Evolutionary conservation across 192 early-diverging fungal genomes (phyloP).

Genomic region (Neocallimastix lanati): DNA sequence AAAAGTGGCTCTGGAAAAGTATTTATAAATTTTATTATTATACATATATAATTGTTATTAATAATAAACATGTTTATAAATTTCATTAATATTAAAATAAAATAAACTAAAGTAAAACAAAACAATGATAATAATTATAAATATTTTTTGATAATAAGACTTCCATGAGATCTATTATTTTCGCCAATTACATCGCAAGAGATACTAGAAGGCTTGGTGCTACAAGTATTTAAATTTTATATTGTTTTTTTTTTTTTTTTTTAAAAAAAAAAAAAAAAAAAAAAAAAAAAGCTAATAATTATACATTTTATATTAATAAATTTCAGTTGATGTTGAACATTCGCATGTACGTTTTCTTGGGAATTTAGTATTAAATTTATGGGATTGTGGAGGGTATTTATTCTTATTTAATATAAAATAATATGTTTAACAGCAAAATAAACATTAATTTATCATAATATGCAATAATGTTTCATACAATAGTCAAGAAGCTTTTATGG

Average conservation of each 20-base stretch:
- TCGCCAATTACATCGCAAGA: conserved; percentile 87
- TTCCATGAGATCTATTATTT: conserved; percentile 96
- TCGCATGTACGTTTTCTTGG: conserved; percentile 88
- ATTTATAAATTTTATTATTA: neutral
- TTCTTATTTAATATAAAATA: too few species aligned
- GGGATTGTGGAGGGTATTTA: conserved; percentile 79
- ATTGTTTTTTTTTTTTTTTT: conserved; percentile 1
- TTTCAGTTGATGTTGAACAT: conserved; percentile 85
- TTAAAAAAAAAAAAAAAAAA: neutral
- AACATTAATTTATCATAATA: too few species aligned
- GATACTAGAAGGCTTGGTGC: conserved; percentile 90
- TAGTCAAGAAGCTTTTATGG: conserved; percentile 87
- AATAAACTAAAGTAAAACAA: neutral
- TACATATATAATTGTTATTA: too few species aligned
- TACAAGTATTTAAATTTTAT: conserved; percentile 66
- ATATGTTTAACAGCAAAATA: too few species aligned
- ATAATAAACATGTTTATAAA: too few species aligned
- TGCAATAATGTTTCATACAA: too few species aligned
- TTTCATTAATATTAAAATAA: neutral
- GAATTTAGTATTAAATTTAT: conserved; percentile 88
- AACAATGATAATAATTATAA: too few species aligned
- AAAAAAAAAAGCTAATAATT: neutral
- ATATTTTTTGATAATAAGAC: conserved; percentile 63
- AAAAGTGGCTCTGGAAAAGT: conserved; percentile 65
- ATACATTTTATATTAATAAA: neutral